These are phyloP conservation scores for Solanum pimpinellifolium DNA, from an alignment of 257 asterid species.

Conservation along the genomic window DNA sequence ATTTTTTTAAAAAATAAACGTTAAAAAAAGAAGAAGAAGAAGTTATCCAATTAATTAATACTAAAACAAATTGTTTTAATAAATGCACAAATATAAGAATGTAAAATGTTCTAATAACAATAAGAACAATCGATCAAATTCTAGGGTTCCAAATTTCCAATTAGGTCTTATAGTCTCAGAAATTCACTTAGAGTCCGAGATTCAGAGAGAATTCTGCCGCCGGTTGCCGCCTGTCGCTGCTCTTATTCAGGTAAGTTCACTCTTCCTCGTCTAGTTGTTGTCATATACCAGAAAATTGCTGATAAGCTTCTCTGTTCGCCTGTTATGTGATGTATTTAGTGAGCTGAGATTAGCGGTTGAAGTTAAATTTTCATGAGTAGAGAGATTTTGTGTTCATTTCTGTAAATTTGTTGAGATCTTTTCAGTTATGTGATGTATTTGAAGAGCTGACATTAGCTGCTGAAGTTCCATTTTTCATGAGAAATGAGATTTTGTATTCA, in stretches of 20 bases:
- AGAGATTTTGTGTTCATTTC: conserved; percentile 11
- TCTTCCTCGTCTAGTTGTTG: not conserved
- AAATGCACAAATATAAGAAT: not conserved
- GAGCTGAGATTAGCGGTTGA: conserved; percentile 16
- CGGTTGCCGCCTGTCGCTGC: not conserved
- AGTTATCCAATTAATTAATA: not conserved
- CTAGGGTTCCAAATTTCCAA: not conserved
- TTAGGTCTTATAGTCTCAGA: not conserved
- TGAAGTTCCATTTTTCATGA: not conserved
- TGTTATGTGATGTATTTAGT: conserved; percentile 24
- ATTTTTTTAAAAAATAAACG: too few species aligned
- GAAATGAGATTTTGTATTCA: not conserved
- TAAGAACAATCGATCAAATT: not conserved
- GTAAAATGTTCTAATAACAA: not conserved
- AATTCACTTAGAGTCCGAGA: not conserved
- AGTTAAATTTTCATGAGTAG: conserved; percentile 11
- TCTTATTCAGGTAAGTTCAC: not conserved
- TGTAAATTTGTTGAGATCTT: not conserved
- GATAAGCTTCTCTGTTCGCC: conserved; percentile 46
- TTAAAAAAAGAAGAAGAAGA: too few species aligned
- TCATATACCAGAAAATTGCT: conserved; percentile 26
- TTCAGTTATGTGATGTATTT: not conserved
- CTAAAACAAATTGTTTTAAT: not conserved
- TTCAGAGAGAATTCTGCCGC: not conserved
- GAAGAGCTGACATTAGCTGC: not conserved